phyloP scores from a whole-genome alignment of 2,329 filamentous ascomycete species.

The Grosmannia clavigera region DNA sequence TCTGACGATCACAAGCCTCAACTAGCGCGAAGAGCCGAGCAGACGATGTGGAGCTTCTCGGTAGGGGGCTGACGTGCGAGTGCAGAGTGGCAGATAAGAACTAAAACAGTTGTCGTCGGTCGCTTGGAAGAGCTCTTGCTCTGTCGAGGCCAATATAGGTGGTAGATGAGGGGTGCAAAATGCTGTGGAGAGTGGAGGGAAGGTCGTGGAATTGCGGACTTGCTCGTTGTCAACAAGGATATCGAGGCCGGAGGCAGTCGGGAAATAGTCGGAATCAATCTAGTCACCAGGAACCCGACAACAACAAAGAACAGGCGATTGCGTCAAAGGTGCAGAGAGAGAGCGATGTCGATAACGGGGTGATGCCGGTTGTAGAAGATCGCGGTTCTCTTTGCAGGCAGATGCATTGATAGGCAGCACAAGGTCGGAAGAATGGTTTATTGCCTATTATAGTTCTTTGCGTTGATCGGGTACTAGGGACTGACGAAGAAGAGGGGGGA shows the following conservation, averaged over 20 bases:
- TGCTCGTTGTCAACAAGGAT: not conserved
- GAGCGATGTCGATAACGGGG: not conserved
- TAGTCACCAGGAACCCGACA: conserved; percentile 8
- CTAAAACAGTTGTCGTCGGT: not conserved
- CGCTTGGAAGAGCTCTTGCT: not conserved
- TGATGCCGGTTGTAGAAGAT: conserved; percentile 3
- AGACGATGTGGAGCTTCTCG: not conserved
- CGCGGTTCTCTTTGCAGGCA: not conserved
- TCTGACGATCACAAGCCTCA: conserved; percentile 13
- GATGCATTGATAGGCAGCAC: not conserved
- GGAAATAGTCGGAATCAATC: conserved; percentile 4
- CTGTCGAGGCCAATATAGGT: not conserved
- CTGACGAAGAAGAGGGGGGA: conserved; percentile 13
- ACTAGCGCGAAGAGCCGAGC: not conserved
- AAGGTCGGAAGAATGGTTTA: not conserved
- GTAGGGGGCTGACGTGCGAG: not conserved
- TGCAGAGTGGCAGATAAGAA: not conserved
- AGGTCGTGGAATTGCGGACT: not conserved
- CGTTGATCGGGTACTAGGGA: conserved; percentile 7
- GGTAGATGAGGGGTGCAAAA: not conserved
- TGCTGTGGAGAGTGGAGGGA: not conserved
- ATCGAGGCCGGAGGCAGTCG: not conserved
- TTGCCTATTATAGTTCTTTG: conserved; percentile 7
- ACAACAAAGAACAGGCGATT: conserved; percentile 4
- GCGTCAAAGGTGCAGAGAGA: not conserved